Percentiles rank a stretch among this genome's conserved stretches.
These are phyloP conservation scores for Salix exigua DNA, from an alignment of 345 rosid species.

Conservation along the genomic window DNA sequence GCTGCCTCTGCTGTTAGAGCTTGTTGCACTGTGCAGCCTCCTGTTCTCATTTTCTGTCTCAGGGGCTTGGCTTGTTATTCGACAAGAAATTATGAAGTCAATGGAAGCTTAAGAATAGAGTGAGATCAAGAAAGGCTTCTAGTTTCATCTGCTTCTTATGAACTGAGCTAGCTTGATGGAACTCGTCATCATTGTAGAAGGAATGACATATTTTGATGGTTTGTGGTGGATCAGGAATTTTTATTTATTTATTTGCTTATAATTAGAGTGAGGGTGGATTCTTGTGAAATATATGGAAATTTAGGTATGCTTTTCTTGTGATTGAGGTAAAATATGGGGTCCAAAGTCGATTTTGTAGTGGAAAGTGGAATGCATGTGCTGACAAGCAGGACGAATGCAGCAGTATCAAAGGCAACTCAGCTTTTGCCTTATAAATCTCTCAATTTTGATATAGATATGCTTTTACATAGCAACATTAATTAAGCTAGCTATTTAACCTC, in stretches of 20 bases:
- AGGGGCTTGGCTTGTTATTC: background rate
- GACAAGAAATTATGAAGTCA: background rate
- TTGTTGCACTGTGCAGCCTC: conserved; percentile 32
- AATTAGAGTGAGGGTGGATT: too few species aligned
- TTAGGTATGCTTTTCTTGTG: conserved; percentile 26
- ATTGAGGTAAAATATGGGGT: conserved; percentile 30
- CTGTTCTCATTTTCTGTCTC: conserved; percentile 26
- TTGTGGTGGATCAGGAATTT: background rate
- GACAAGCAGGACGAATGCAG: conserved; percentile 60
- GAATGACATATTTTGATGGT: background rate
- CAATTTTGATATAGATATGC: conserved; percentile 39
- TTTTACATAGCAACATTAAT: conserved; percentile 10
- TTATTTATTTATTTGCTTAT: background rate
- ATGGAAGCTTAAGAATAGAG: background rate
- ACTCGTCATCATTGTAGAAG: background rate
- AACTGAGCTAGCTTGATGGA: background rate
- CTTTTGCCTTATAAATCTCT: conserved; percentile 36
- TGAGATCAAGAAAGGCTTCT: background rate
- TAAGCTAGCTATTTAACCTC: background rate
- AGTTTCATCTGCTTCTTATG: background rate
- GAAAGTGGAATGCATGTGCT: conserved; percentile 98
- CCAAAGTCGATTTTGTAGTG: conserved; percentile 77
- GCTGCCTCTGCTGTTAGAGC: conserved; percentile 32
- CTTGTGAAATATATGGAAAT: conserved; percentile 17
- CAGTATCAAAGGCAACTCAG: conserved; percentile 78